phyloP scores from a whole-genome alignment of 2,329 filamentous ascomycete genomes.

The Plenodomus tracheiphilus region DNA sequence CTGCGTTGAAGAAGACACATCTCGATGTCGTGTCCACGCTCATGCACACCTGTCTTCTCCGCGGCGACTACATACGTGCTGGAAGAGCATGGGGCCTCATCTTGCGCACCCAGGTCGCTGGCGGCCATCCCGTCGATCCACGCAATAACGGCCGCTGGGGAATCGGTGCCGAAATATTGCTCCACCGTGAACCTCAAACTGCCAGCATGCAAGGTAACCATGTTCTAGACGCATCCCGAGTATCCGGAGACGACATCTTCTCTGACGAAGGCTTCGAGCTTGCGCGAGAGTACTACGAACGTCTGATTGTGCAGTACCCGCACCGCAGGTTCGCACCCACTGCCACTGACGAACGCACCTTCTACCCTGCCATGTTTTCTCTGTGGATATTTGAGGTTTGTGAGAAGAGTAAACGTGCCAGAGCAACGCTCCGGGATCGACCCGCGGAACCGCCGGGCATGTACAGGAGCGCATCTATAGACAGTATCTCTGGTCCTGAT shows the following conservation, averaged over 20 bases:
- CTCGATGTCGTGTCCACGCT: conserved; percentile 69
- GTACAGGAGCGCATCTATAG: conserved; percentile 17
- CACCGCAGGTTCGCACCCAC: conserved; percentile 67
- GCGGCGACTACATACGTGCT: conserved; percentile 72
- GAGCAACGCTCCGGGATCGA: conserved; percentile 21
- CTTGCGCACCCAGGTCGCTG: conserved; percentile 62
- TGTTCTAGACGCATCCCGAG: background rate
- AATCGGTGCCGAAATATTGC: conserved; percentile 80
- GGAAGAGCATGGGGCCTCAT: conserved; percentile 76
- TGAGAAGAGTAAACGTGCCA: conserved; percentile 57
- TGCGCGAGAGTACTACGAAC: conserved; percentile 73
- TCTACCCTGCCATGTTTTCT: conserved; percentile 79
- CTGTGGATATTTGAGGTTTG: conserved; percentile 79
- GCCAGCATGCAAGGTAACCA: background rate
- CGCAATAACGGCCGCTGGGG: conserved; percentile 75
- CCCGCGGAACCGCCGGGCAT: conserved; percentile 4
- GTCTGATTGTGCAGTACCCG: conserved; percentile 71
- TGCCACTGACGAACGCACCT: conserved; percentile 68
- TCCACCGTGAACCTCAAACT: conserved; percentile 53
- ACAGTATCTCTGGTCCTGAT: conserved; percentile 5
- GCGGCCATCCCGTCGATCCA: conserved; percentile 64
- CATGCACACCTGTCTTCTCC: conserved; percentile 71
- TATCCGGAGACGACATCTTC: conserved; percentile 21
- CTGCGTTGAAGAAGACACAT: conserved; percentile 56
- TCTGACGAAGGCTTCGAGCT: conserved; percentile 56